These are phyloP conservation scores for Nicotiana attenuata DNA, from an alignment of 257 asterid genomes.

Conservation along the genomic window DNA sequence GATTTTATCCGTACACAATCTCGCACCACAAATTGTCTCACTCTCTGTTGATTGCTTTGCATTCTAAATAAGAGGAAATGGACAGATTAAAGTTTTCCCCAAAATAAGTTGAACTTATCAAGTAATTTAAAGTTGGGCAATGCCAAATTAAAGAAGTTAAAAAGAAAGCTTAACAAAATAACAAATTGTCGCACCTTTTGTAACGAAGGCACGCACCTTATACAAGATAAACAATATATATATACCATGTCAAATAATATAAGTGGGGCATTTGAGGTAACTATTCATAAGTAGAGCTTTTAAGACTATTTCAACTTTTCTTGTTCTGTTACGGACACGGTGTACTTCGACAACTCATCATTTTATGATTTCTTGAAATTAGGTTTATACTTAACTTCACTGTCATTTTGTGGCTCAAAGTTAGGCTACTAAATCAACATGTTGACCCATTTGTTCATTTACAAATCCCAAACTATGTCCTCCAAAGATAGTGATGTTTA, in stretches of 20 bases:
- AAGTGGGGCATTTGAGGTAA: background rate
- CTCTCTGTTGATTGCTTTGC: too few relatives aligned
- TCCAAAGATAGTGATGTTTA: slow-evolving; percentile 4
- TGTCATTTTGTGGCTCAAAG: slow-evolving; percentile 35
- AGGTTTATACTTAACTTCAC: slow-evolving; percentile 12
- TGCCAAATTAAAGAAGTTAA: background rate
- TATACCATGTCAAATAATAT: background rate
- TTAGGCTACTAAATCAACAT: slow-evolving; percentile 28
- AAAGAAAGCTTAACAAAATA: background rate
- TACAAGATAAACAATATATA: too few relatives aligned
- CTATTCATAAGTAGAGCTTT: background rate
- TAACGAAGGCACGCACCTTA: background rate
- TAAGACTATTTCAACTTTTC: background rate
- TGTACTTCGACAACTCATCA: background rate
- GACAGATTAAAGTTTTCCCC: background rate
- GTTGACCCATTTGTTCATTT: slow-evolving; percentile 28
- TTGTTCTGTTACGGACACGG: background rate
- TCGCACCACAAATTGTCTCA: too few relatives aligned
- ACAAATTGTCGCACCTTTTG: background rate
- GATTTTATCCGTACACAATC: too few relatives aligned
- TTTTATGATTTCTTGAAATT: slow-evolving; percentile 18
- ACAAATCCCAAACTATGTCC: slow-evolving; percentile 12
- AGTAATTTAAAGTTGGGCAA: background rate
- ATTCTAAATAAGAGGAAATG: too few relatives aligned
- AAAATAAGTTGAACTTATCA: background rate